These are phyloP conservation scores for Penicillium maclennaniae DNA, from an alignment of 495 filamentous ascomycete genomes.

Conservation along the genomic window DNA sequence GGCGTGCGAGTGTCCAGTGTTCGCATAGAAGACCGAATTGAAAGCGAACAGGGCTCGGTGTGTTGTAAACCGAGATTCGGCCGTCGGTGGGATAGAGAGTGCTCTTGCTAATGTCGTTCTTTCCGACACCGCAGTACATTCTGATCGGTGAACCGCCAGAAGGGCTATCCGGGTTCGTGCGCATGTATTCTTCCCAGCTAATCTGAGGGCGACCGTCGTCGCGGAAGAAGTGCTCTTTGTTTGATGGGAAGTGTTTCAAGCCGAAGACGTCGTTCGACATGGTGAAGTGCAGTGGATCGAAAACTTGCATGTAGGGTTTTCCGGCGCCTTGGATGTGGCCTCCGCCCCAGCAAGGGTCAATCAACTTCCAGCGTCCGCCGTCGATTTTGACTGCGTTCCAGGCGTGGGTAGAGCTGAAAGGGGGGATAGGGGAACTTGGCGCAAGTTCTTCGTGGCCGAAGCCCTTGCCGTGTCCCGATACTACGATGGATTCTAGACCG, in stretches of 20 bases:
- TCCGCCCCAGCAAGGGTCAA: conserved; percentile 92
- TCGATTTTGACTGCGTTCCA: conserved; percentile 94
- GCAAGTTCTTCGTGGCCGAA: conserved; percentile 59
- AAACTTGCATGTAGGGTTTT: conserved; percentile 59
- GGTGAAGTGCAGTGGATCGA: conserved; percentile 69
- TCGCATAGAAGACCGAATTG: conserved; percentile 69
- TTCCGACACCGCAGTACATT: conserved; percentile 49
- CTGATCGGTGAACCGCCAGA: conserved; percentile 42
- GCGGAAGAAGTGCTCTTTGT: conserved; percentile 66
- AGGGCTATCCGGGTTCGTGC: conserved; percentile 46
- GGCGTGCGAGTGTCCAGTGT: conserved; percentile 69
- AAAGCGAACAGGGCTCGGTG: conserved; percentile 59
- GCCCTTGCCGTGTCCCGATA: conserved; percentile 84
- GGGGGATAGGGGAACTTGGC: conserved; percentile 55
- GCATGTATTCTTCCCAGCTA: conserved; percentile 76
- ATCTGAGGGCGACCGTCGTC: conserved; percentile 52
- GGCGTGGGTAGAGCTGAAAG: conserved; percentile 63
- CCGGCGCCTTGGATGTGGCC: conserved; percentile 53
- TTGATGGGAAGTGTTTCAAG: conserved; percentile 67
- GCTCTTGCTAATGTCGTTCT: conserved; percentile 60
- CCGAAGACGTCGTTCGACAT: conserved; percentile 81
- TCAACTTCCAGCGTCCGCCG: conserved; percentile 80
- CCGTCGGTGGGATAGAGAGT: conserved; percentile 58
- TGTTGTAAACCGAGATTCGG: conserved; percentile 51
- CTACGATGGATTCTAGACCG: conserved; percentile 65